Percentiles rank a stretch among this genome's conserved stretches.
phyloP scores from a whole-genome alignment of 1,284 basidiomycete species.

The Irpex rosettiformis region DNA sequence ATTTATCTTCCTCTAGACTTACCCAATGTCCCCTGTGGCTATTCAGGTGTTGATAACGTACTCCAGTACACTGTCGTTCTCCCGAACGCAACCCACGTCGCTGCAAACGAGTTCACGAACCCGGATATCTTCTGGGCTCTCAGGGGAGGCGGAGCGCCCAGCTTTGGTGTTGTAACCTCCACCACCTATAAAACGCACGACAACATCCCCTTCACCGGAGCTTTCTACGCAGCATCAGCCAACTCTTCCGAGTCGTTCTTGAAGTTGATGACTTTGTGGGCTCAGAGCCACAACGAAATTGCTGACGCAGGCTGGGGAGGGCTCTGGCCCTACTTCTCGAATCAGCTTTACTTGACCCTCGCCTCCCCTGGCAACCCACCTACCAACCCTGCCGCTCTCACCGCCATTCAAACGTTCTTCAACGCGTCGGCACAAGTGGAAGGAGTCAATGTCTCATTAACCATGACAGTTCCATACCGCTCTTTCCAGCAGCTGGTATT shows the following conservation, averaged over 20 bases:
- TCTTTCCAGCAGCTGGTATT: neutral
- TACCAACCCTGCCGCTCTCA: neutral
- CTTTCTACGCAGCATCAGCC: conserved; percentile 21
- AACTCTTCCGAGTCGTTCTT: conserved; percentile 7
- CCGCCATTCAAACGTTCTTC: neutral
- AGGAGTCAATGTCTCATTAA: neutral
- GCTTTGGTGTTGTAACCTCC: conserved; percentile 27
- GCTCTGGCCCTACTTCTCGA: neutral
- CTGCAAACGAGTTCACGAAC: conserved; percentile 34
- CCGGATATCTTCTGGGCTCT: conserved; percentile 48
- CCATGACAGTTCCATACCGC: neutral
- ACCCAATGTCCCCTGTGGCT: too few species aligned
- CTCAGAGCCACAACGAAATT: conserved; percentile 20
- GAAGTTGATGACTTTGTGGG: conserved; percentile 18
- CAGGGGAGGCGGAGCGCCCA: conserved; percentile 46
- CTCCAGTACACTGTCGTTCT: conserved; percentile 38
- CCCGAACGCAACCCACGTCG: conserved; percentile 32
- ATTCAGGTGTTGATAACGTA: conserved; percentile 36
- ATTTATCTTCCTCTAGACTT: neutral
- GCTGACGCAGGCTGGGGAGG: conserved; percentile 21
- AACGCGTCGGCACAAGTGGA: neutral
- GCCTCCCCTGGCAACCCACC: neutral
- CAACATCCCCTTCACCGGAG: conserved; percentile 25
- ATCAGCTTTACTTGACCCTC: neutral
- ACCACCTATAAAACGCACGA: conserved; percentile 38